Evolutionary conservation across 805 yeast genomes (phyloP), one percentile per base, ranked within the genome.

Genomic region (Monosporozyma solicola): DNA sequence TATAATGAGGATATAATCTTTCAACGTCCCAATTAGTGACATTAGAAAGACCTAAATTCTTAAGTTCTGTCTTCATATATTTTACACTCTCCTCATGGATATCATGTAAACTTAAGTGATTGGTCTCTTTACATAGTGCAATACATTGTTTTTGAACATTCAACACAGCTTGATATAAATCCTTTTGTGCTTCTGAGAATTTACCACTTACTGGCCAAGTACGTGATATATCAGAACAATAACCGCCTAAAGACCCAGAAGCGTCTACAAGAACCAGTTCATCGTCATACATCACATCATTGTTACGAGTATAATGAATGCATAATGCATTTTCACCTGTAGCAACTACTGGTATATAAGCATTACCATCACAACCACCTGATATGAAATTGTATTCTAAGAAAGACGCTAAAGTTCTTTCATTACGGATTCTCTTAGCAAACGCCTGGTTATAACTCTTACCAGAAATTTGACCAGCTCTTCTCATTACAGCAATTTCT

Each of bases 301-400:
- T 96, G 63, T 94, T 94, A 54, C 96, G 75, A 0, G 96, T 91
- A 67, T 94, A 94, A 69, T 94, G 99, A 55, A 94, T 92, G 41
- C 92, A 87, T 41, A 94, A 71, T 0, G 97, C 89, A 66, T 94
- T 91, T 31, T 79, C 72, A 1, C 99, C 99, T 35, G 96, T 85
- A 5, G 98, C 99, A 3, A 94, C 95, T 9, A 94, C 99, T 0
- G 99, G 98, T 22, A 91, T 80, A 65, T 94, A 94, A 0, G 97
- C 97, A 41, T 85, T 80, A 56, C 80, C 80, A 58, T 88, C 95
- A 68, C 97, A 90, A 0, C 99, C 99, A 29, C 92, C 90, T 43
- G 81, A 75, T 11, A 85, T 79, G 66, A 94, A 92, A 61, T 83
- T 78, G 66, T 87, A 87, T 57, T 92, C 96, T 54, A 94, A 71